A percentile compares a stretch with the other conserved stretches of the same genome.
These are phyloP conservation scores for Debaryomyces subglobosus DNA, from an alignment of 1,139 yeast genomes.

Conservation along the genomic window DNA sequence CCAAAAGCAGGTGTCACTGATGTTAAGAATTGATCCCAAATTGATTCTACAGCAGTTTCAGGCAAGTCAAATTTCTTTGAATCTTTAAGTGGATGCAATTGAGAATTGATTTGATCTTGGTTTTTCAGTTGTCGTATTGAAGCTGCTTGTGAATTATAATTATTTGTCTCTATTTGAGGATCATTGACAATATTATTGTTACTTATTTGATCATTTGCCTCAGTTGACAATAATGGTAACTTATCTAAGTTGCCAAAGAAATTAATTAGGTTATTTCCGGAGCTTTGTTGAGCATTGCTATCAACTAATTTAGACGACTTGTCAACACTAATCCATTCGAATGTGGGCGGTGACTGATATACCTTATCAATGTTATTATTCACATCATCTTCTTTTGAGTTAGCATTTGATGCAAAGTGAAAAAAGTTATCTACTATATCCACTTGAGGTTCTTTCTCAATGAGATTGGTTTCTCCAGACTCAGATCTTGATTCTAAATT, in stretches of 20 bases:
- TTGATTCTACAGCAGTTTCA: conserved; percentile 68
- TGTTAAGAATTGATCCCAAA: conserved; percentile 78
- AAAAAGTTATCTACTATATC: not conserved
- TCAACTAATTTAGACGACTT: not conserved
- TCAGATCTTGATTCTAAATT: conserved; percentile 17
- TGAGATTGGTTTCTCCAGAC: conserved; percentile 12
- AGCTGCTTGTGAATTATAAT: not conserved
- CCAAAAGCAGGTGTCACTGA: conserved; percentile 8
- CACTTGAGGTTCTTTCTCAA: not conserved
- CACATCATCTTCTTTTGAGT: not conserved
- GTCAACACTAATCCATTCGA: conserved; percentile 32
- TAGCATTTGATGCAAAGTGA: not conserved
- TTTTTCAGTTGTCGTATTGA: not conserved
- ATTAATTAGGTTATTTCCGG: conserved; percentile 33
- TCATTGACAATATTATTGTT: conserved; percentile 14
- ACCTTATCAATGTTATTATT: not conserved
- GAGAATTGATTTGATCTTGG: not conserved
- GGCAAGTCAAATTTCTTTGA: conserved; percentile 62
- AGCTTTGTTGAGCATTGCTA: not conserved
- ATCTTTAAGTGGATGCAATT: conserved; percentile 31
- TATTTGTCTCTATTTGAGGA: not conserved
- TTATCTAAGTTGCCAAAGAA: conserved; percentile 49
- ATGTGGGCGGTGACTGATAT: conserved; percentile 20
- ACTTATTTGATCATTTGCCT: conserved; percentile 18
- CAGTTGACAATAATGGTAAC: conserved; percentile 34